Evolutionary conservation across 2,329 filamentous ascomycete genomes (phyloP).

Genomic region (Grosmannia penicillata): DNA sequence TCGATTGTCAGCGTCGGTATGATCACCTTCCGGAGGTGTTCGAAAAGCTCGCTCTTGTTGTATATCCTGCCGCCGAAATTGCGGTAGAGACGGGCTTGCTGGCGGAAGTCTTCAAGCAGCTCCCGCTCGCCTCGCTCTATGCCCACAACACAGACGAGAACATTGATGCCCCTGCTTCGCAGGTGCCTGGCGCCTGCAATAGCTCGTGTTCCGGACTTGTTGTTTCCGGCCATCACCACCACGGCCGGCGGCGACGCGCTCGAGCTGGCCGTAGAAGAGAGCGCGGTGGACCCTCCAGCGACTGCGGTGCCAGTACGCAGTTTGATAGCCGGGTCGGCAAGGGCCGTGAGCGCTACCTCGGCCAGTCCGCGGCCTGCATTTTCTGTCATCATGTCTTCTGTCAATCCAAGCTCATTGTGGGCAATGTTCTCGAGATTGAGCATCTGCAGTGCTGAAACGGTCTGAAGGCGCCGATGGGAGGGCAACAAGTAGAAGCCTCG

Average conservation of each 20-base stretch:
- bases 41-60: constrained; percentile 45
- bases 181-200: constrained; percentile 78
- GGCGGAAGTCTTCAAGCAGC: constrained; percentile 63
- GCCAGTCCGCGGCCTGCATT: constrained; percentile 82
- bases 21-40: constrained; percentile 36
- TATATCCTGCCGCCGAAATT: constrained; percentile 66
- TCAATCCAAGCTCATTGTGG: constrained; percentile 71
- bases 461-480: constrained; percentile 43
- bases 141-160: constrained; percentile 72
- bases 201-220: constrained; percentile 73
- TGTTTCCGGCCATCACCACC: constrained; percentile 87
- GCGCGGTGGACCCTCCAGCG: neutral
- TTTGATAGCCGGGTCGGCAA: constrained; percentile 47
- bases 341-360: constrained; percentile 59
- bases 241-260: constrained; percentile 22
- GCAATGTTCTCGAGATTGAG: constrained; percentile 86
- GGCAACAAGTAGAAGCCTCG: constrained; percentile 37
- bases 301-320: constrained; percentile 31
- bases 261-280: neutral
- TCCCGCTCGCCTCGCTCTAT: constrained; percentile 69
- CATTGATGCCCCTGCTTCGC: constrained; percentile 65
- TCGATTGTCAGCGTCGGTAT: constrained; percentile 21
- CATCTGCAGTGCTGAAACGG: constrained; percentile 66
- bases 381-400: constrained; percentile 81
- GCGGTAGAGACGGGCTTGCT: constrained; percentile 71